phyloP scores from a whole-genome alignment of 805 yeast species.

The Metschnikowia lachancei region DNA sequence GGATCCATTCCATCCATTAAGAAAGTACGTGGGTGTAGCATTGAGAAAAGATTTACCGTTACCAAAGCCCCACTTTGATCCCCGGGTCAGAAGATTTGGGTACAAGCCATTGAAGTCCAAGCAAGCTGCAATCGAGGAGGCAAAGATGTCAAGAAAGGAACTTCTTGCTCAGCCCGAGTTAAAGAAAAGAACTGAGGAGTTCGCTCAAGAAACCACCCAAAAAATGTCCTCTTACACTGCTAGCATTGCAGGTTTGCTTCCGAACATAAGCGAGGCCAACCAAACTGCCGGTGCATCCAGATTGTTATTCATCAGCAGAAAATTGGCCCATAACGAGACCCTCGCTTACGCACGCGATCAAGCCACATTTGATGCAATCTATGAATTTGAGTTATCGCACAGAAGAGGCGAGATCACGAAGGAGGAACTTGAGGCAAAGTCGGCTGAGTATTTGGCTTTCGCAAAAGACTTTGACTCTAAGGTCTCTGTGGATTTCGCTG shows the following conservation, averaged over 20 bases:
- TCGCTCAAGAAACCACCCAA: slow-evolving; percentile 41
- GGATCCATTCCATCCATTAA: slow-evolving; percentile 94
- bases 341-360: slow-evolving; percentile 56
- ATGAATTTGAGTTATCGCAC: slow-evolving; percentile 42
- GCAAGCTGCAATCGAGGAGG: slow-evolving; percentile 57
- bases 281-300: slow-evolving; percentile 48
- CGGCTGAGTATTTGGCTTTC: slow-evolving; percentile 34
- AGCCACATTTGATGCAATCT: slow-evolving; percentile 50
- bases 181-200: slow-evolving; percentile 32
- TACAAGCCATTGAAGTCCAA: slow-evolving; percentile 50
- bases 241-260: slow-evolving; percentile 27
- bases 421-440: slow-evolving; percentile 23
- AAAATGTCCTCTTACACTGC: slow-evolving; percentile 18
- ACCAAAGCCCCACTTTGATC: slow-evolving; percentile 91
- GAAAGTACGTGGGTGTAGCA: slow-evolving; percentile 88
- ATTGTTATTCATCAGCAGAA: slow-evolving; percentile 47
- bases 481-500: slow-evolving; percentile 44
- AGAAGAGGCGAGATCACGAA: slow-evolving; percentile 36
- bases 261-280: slow-evolving; percentile 23
- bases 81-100: slow-evolving; percentile 84
- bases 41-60: slow-evolving; percentile 58
- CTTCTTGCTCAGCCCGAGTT: slow-evolving; percentile 54
- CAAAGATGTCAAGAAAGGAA: slow-evolving; percentile 66
- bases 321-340: slow-evolving; percentile 56
- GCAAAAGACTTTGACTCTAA: slow-evolving; percentile 42